A percentile compares a stretch with the other conserved stretches of the same genome.
Conservation (phyloP, 257 asterid genomes). For the Gentiana dahurica region DNA sequence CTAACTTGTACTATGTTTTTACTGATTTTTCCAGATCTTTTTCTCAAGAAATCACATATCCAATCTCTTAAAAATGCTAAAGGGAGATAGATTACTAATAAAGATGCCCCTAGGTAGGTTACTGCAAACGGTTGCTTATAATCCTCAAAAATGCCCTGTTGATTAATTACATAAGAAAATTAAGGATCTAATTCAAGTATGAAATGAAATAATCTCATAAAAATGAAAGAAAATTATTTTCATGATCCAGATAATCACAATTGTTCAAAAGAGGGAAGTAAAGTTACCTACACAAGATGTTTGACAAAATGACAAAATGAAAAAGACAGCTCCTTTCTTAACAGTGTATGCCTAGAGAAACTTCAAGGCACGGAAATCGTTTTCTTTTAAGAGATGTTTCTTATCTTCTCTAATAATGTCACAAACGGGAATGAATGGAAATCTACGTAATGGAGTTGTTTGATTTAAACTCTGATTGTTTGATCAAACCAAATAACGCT, state of each 20-base stretch:
- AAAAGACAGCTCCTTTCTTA: too few relatives aligned
- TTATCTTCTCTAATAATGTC: too few relatives aligned
- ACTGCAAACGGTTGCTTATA: slow-evolving; percentile 98
- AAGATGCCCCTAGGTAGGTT: slow-evolving; percentile 94
- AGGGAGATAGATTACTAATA: slow-evolving; percentile 91
- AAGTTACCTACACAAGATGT: too few relatives aligned
- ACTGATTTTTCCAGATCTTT: slow-evolving; percentile 28
- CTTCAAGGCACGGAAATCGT: too few relatives aligned
- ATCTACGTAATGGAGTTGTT: too few relatives aligned
- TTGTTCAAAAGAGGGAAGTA: background rate
- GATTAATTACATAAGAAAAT: background rate
- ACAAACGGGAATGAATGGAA: too few relatives aligned
- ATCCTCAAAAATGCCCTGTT: slow-evolving; percentile 82
- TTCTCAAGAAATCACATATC: slow-evolving; percentile 41
- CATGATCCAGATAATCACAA: background rate
- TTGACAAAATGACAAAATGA: too few relatives aligned
- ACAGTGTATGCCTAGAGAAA: too few relatives aligned
- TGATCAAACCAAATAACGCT: too few relatives aligned
- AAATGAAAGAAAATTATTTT: background rate
- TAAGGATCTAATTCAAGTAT: background rate
- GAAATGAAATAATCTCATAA: background rate
- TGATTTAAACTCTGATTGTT: too few relatives aligned
- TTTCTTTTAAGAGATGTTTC: too few relatives aligned
- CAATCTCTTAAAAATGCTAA: slow-evolving; percentile 73
- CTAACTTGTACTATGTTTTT: slow-evolving; percentile 18